Percentiles rank a stretch among this genome's conserved stretches.
phyloP scores from a whole-genome alignment of 2,329 filamentous ascomycete species.

The Bimuria novae-zelandiae region DNA sequence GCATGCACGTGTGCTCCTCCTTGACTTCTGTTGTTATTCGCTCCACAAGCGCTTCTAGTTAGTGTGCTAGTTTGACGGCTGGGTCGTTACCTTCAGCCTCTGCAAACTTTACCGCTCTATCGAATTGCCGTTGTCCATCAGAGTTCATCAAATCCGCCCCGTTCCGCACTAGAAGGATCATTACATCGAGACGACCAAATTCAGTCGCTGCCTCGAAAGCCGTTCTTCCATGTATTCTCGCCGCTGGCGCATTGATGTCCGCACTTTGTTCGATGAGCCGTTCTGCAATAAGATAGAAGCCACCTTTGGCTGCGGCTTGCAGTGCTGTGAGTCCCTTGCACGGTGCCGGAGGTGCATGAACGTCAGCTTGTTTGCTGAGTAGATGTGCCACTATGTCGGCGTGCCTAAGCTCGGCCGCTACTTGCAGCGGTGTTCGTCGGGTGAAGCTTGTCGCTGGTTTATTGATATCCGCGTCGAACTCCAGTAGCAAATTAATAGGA shows the following conservation, averaged over 20 bases:
- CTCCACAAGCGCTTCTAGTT: neutral
- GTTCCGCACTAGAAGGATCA: neutral
- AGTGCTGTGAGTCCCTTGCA: neutral
- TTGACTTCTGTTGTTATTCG: neutral
- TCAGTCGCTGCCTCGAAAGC: conserved; percentile 9
- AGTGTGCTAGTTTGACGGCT: neutral
- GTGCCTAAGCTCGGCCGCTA: neutral
- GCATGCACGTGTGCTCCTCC: no score
- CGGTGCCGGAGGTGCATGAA: neutral
- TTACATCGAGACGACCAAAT: conserved; percentile 2
- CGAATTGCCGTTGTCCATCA: neutral
- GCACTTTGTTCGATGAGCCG: neutral
- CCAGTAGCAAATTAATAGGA: neutral
- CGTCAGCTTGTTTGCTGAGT: neutral
- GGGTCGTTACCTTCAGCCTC: neutral
- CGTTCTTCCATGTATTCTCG: conserved; percentile 1
- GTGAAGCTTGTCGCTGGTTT: neutral
- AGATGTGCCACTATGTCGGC: neutral
- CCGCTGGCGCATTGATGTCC: neutral
- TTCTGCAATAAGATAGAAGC: neutral
- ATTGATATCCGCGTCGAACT: neutral
- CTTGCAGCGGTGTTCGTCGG: neutral
- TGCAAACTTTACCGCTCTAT: neutral
- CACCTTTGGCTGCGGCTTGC: neutral
- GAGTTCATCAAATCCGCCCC: neutral